Percentiles rank a stretch among this genome's conserved stretches.
Evolutionary conservation across 1,139 yeast species (phyloP).

Genomic region (Pneumocystis wakefieldiae): DNA sequence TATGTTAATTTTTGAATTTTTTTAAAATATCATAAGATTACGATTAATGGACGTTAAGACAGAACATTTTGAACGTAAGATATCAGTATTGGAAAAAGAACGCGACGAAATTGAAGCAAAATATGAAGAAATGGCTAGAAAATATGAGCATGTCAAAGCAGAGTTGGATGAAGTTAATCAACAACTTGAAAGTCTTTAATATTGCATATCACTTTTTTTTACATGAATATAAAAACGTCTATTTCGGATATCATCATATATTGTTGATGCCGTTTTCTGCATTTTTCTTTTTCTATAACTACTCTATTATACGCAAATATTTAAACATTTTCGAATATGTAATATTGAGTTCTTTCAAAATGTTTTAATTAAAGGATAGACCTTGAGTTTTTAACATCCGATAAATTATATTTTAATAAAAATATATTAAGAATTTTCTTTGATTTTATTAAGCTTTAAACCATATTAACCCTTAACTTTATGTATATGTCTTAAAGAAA

Average conservation of each 20-base stretch:
- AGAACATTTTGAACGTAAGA: constrained; percentile 92
- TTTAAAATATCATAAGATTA: constrained; percentile 23
- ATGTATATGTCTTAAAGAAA: no score
- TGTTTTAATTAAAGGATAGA: no score
- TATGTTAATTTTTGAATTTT: background rate
- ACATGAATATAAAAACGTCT: background rate
- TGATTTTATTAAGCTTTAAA: no score
- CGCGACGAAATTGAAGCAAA: constrained; percentile 86
- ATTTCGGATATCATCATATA: background rate
- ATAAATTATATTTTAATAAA: no score
- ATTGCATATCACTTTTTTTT: background rate
- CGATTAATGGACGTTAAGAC: constrained; percentile 94
- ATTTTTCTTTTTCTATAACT: background rate
- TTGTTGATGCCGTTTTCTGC: no score
- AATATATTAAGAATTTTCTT: no score
- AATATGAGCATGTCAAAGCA: constrained; percentile 68
- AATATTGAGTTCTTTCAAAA: no score
- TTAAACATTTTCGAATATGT: no score
- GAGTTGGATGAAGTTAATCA: constrained; percentile 90
- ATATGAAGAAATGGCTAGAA: constrained; percentile 72
- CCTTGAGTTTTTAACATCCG: no score
- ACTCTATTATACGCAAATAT: no score
- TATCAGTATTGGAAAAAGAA: constrained; percentile 79
- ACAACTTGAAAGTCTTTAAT: constrained; percentile 47
- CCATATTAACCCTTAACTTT: no score